These are phyloP conservation scores for Phalaenopsis equestris DNA, from an alignment of 106 monocot genomes.

Conservation along the genomic window DNA sequence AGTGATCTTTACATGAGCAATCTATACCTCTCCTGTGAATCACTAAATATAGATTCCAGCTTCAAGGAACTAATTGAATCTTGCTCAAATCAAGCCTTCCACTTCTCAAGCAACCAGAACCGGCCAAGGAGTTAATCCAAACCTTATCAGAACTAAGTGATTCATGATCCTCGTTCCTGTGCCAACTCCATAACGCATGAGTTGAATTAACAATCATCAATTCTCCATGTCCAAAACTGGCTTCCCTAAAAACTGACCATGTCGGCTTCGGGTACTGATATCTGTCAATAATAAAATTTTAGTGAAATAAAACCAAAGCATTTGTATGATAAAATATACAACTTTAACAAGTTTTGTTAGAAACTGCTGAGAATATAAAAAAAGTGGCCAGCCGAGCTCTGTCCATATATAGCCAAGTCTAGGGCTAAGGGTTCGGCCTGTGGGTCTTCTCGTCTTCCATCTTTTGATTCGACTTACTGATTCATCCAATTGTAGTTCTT, in stretches of 20 bases:
- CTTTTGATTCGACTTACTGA: too few species aligned
- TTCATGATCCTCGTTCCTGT: constrained; percentile 89
- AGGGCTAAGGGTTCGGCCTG: too few species aligned
- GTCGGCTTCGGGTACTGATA: constrained; percentile 69
- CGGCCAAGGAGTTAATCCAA: constrained; percentile 69
- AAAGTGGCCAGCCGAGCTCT: too few species aligned
- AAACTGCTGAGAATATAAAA: too few species aligned
- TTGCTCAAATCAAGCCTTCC: too few species aligned
- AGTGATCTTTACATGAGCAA: neutral
- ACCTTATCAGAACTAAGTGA: constrained; percentile 63
- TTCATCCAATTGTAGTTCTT: too few species aligned
- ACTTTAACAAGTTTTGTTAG: too few species aligned
- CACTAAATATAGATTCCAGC: neutral
- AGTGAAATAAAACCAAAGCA: neutral
- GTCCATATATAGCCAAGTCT: too few species aligned
- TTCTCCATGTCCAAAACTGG: constrained; percentile 93
- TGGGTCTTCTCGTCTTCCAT: too few species aligned
- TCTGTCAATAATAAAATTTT: constrained; percentile 20
- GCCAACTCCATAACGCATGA: constrained; percentile 94
- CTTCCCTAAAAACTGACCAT: constrained; percentile 90
- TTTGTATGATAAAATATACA: too few species aligned
- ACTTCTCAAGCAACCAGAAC: constrained; percentile 40
- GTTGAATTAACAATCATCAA: constrained; percentile 64
- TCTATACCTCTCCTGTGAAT: neutral
- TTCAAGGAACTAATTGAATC: neutral